These are phyloP conservation scores for Trichoderma erinaceum DNA, from an alignment of 495 filamentous ascomycete genomes.

Conservation along the genomic window DNA sequence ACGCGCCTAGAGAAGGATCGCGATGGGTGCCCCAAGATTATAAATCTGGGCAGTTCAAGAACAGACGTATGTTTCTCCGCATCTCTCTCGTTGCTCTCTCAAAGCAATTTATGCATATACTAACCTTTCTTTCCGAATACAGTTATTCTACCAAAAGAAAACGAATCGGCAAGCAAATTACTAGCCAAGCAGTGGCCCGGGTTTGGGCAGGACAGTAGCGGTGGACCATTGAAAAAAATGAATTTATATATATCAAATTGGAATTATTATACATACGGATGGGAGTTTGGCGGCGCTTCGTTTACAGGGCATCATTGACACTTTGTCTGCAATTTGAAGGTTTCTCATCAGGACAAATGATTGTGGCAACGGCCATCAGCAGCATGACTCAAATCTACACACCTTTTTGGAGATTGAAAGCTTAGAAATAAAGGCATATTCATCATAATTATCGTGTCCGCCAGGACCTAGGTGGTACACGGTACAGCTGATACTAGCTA, in stretches of 20 bases:
- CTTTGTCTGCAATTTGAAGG: not conserved
- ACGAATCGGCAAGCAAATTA: constrained; percentile 42
- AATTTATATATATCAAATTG: not conserved
- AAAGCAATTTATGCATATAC: not conserved
- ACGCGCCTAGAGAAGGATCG: constrained; percentile 95
- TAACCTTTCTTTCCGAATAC: constrained; percentile 16
- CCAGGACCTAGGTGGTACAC: not conserved
- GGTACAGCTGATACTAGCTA: constrained; percentile 3
- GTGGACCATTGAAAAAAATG: not conserved
- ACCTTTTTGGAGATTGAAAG: not conserved
- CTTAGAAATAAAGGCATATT: not conserved
- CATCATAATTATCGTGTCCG: constrained; percentile 12
- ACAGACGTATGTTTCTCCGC: constrained; percentile 66
- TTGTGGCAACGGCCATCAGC: not conserved
- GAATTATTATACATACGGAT: not conserved
- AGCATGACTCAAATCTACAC: not conserved
- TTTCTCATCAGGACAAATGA: not conserved
- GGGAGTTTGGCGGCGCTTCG: not conserved
- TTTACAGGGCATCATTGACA: not conserved
- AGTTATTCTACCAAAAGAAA: constrained; percentile 51
- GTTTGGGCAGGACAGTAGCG: constrained; percentile 27
- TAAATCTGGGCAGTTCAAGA: constrained; percentile 89
- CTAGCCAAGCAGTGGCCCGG: constrained; percentile 36
- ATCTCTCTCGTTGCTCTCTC: not conserved
- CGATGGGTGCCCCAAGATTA: constrained; percentile 98